Evolutionary conservation across 192 early-diverging fungal genomes (phyloP).

Genomic region (Thamnidium elegans): DNA sequence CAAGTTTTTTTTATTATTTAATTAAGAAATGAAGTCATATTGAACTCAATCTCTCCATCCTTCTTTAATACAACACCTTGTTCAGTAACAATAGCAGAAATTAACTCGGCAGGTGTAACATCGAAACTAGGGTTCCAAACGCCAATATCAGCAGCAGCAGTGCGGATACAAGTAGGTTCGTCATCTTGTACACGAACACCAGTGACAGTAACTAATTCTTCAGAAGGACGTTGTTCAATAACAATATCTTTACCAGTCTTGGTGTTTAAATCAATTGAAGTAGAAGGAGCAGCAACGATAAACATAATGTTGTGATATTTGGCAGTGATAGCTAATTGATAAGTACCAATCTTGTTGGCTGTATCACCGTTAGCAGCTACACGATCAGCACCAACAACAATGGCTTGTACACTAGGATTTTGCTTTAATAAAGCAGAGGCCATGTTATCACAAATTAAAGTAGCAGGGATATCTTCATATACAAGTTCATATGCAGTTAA

Average conservation of each 20-base stretch:
- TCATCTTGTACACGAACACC: conserved; percentile 48
- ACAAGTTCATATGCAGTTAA: conserved; percentile 94
- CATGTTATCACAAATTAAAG: conserved; percentile 90
- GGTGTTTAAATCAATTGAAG: conserved; percentile 82
- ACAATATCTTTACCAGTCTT: conserved; percentile 69
- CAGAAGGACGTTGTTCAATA: conserved; percentile 78
- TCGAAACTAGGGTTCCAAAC: conserved; percentile 99
- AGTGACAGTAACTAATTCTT: conserved; percentile 72
- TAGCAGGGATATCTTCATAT: conserved; percentile 88
- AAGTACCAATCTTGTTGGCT: conserved; percentile 98
- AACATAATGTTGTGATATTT: conserved; percentile 80
- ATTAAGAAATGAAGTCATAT: conserved; percentile 46
- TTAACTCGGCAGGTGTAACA: conserved; percentile 83
- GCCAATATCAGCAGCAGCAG: conserved; percentile 77
- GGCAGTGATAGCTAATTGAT: conserved; percentile 93
- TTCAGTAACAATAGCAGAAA: conserved; percentile 92
- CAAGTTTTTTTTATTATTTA: conserved; percentile 6
- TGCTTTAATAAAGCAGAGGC: conserved; percentile 74
- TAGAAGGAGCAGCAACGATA: conserved; percentile 95
- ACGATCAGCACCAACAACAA: conserved; percentile 96
- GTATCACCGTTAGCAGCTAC: conserved; percentile 97
- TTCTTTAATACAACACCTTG: conserved; percentile 70
- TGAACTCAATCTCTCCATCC: conserved; percentile 46
- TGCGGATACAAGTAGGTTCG: conserved; percentile 52
- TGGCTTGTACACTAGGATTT: conserved; percentile 66